A percentile compares a stretch with the other conserved stretches of the same genome.
These are phyloP conservation scores for Colletotrichum aenigma DNA, from an alignment of 2,329 filamentous ascomycete species.

Conservation along the genomic window DNA sequence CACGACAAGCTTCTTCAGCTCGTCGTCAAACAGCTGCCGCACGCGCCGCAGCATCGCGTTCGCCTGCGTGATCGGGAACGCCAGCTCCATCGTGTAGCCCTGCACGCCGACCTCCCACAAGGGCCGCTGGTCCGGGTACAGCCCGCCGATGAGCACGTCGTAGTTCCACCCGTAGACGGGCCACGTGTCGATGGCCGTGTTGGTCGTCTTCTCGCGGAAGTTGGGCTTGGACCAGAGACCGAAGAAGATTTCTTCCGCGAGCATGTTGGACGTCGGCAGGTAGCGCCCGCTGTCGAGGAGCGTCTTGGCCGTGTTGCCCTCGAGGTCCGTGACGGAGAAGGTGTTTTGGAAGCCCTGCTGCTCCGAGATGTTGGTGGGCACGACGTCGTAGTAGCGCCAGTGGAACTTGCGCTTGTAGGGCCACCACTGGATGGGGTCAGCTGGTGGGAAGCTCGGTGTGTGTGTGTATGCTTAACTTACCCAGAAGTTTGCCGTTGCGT, in stretches of 20 bases:
- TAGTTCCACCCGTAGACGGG: constrained; percentile 60
- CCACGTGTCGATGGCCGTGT: constrained; percentile 45
- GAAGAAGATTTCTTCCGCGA: constrained; percentile 55
- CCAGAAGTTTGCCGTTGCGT: constrained; percentile 57
- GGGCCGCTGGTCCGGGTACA: constrained; percentile 51
- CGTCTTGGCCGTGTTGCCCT: constrained; percentile 42
- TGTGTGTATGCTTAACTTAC: constrained; percentile 27
- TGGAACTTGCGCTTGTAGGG: constrained; percentile 55
- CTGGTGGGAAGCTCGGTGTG: too few relatives aligned
- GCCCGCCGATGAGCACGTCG: constrained; percentile 55
- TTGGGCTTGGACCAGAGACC: constrained; percentile 53
- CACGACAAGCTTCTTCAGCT: constrained; percentile 42
- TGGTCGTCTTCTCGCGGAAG: constrained; percentile 55
- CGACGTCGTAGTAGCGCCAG: constrained; percentile 56
- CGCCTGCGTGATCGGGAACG: constrained; percentile 53
- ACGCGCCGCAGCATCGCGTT: constrained; percentile 54
- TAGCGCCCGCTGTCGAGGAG: constrained; percentile 53
- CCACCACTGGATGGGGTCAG: constrained; percentile 46
- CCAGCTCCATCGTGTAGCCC: constrained; percentile 54
- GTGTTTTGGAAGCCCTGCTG: constrained; percentile 58
- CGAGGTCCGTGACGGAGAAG: constrained; percentile 50
- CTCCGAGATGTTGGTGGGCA: constrained; percentile 39
- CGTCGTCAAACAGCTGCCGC: constrained; percentile 51
- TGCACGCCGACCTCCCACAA: constrained; percentile 55
- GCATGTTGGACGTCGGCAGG: constrained; percentile 50